These are phyloP conservation scores for Pascua guehoae DNA, from an alignment of 1,284 basidiomycete species.

Conservation along the genomic window DNA sequence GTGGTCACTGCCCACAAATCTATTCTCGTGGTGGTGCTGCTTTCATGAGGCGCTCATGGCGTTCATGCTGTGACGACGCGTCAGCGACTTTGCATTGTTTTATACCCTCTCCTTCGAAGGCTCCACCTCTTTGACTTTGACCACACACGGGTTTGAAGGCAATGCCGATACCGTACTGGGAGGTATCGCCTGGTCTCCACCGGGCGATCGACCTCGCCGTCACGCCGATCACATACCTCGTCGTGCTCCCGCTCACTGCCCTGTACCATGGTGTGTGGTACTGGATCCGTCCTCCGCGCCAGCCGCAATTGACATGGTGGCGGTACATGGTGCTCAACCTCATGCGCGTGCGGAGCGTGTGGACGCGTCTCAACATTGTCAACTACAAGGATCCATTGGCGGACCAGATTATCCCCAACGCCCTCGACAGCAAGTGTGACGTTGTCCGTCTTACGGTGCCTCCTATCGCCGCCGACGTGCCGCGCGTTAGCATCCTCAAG, in stretches of 20 bases:
- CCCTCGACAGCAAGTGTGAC: neutral
- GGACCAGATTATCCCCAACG: neutral
- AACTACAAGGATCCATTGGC: conserved; percentile 4
- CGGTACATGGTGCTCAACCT: conserved; percentile 2
- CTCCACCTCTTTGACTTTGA: too few relatives aligned
- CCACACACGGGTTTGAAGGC: too few relatives aligned
- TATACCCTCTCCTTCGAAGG: too few relatives aligned
- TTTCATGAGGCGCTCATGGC: too few relatives aligned
- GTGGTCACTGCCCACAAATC: too few relatives aligned
- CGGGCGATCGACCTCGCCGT: conserved; percentile 2
- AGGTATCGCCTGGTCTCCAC: neutral
- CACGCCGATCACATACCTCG: neutral
- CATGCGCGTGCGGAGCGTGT: neutral
- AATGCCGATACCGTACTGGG: too few relatives aligned
- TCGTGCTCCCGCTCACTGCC: conserved; percentile 3
- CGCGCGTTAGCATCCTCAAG: conserved; percentile 1
- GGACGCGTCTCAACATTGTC: neutral
- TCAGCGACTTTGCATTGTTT: too few relatives aligned
- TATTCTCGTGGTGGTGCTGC: too few relatives aligned
- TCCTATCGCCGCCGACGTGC: neutral
- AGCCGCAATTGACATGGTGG: neutral
- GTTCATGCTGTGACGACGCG: too few relatives aligned
- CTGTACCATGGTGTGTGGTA: conserved; percentile 5
- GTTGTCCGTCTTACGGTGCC: neutral
- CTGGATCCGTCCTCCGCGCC: neutral